Evolutionary conservation across 306 rosid species (phyloP), one percentile per base, ranked within the genome.

Genomic region (Castanea mollissima): DNA sequence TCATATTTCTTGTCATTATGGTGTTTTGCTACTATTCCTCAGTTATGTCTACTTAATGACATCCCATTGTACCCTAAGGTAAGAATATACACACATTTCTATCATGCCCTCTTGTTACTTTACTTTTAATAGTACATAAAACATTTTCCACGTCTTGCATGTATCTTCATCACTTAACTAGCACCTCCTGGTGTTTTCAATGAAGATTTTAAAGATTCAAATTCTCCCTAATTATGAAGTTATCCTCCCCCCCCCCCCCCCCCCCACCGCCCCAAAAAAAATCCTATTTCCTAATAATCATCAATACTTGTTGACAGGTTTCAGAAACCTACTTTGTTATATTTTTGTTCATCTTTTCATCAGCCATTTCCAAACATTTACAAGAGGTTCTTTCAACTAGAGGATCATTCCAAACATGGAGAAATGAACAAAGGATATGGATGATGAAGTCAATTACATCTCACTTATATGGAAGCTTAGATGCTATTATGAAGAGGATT

Each of bases 41-140:
- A 89, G 74, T 81, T 90, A 9, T 86, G 92, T 76, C 87, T 94
- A 5, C 77, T 89, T 19, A 69, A 83, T 78, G 91, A 89, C 46
- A 83, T 89, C 49, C 73, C 92, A 73, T 31, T 89, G 74, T 92
- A 90, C 82, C 97, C 95, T 1, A 65, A 91, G 98, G 97, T 93
- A 88, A 80, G 38, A 52, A 63, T 32, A 18, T 12, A 2, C 19
- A 56, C 59, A 44, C 32, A 59, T 21, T 7, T 13, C 54, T 49
- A 57, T n/a, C 41, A 69, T 44, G 65, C 18, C 55, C 76, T 38
- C 21, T 49, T 13, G 54, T 46, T 46, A 46, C 44, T 38, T 7
- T 1, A 38, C 10, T 38, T 38, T 38, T 38, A 38, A 38, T 38
- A 38, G 44, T 38, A 38, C 11, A 38, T 38, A 38, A 38, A 38